These are phyloP conservation scores for Holtermannia corniformis DNA, from an alignment of 768 basidiomycete species.

Conservation along the genomic window DNA sequence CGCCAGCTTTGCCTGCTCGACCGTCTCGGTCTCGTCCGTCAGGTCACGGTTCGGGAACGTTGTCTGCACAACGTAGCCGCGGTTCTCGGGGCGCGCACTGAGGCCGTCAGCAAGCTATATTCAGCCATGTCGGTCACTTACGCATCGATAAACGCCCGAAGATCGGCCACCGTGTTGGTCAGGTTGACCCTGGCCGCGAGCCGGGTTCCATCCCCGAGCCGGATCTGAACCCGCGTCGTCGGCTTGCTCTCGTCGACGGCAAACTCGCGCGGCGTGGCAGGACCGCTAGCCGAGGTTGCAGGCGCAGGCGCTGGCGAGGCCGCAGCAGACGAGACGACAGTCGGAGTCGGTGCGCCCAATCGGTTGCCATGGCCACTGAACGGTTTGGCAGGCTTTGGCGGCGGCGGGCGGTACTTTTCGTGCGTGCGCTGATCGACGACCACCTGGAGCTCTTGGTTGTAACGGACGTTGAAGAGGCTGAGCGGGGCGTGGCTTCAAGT, in stretches of 20 bases:
- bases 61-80: slow-evolving; percentile 69
- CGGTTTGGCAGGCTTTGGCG: slow-evolving; percentile 45
- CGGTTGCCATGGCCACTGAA: slow-evolving; percentile 72
- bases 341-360: slow-evolving; percentile 67
- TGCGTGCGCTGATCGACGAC: slow-evolving; percentile 58
- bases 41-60: slow-evolving; percentile 77
- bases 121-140: slow-evolving; percentile 48
- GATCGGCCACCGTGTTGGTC: slow-evolving; percentile 75
- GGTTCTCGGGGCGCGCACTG: slow-evolving; percentile 61
- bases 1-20: slow-evolving; percentile 60
- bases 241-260: slow-evolving; percentile 74
- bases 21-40: slow-evolving; percentile 56
- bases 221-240: slow-evolving; percentile 79
- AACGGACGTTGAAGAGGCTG: slow-evolving; percentile 58
- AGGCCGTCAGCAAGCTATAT: not conserved
- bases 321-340: slow-evolving; percentile 8
- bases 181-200: slow-evolving; percentile 81
- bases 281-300: slow-evolving; percentile 2
- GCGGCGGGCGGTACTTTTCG: slow-evolving; percentile 61
- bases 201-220: slow-evolving; percentile 85
- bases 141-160: slow-evolving; percentile 83
- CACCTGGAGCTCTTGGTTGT: slow-evolving; percentile 75
- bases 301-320: slow-evolving; percentile 20
- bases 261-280: slow-evolving; percentile 46
- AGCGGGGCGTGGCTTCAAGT: slow-evolving; percentile 66